Conservation (phyloP, 2,329 filamentous ascomycete species). For the Trichothecium sympodiale region DNA sequence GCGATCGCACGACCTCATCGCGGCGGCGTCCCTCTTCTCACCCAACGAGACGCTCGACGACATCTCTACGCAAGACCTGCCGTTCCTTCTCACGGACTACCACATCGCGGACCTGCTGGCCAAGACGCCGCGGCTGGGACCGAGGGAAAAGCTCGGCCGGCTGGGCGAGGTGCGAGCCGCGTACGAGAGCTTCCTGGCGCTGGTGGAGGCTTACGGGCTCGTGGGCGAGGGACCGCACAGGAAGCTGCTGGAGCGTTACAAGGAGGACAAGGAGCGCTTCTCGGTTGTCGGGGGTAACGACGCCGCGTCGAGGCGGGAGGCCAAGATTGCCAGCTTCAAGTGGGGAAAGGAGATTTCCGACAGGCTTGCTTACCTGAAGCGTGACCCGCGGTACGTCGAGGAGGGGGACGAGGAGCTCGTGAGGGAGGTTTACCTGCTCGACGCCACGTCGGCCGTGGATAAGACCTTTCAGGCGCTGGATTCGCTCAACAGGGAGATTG, state of each 20-base stretch:
- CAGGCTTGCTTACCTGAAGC: slow-evolving; percentile 54
- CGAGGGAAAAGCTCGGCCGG: slow-evolving; percentile 46
- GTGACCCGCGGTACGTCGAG: slow-evolving; percentile 39
- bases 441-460: slow-evolving; percentile 63
- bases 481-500: slow-evolving; percentile 70
- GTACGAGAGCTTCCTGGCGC: slow-evolving; percentile 70
- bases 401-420: slow-evolving; percentile 75
- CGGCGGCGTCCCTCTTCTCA: slow-evolving; percentile 73
- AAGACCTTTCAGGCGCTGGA: slow-evolving; percentile 82
- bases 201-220: slow-evolving; percentile 69
- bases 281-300: slow-evolving; percentile 53
- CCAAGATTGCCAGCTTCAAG: slow-evolving; percentile 77
- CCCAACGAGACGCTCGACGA: slow-evolving; percentile 85
- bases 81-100: slow-evolving; percentile 71
- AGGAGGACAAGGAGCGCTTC: slow-evolving; percentile 61
- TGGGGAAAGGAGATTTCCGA: slow-evolving; percentile 77
- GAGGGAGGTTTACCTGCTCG: slow-evolving; percentile 66
- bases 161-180: slow-evolving; percentile 54
- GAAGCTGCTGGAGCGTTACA: slow-evolving; percentile 61
- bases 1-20: slow-evolving; percentile 58
- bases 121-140: slow-evolving; percentile 44
- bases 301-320: slow-evolving; percentile 60
- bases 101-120: slow-evolving; percentile 71
- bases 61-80: slow-evolving; percentile 70
- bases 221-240: slow-evolving; percentile 42